Conservation (phyloP, 371 early-diverging fungal species). For the Mucor circinelloides region DNA sequence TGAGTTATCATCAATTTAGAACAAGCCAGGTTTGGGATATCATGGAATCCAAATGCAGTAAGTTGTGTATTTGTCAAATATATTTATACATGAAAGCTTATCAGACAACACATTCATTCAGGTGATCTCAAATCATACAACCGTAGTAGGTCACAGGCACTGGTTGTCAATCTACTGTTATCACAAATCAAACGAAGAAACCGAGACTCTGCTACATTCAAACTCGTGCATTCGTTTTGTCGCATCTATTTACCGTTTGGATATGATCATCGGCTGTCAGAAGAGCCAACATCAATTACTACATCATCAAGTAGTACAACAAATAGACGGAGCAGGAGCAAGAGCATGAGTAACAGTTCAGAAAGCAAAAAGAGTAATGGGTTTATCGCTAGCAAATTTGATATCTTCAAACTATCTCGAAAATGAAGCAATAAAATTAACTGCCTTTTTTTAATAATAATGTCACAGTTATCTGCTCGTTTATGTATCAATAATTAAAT, state of each 20-base stretch:
- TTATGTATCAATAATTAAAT: no score
- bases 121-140: constrained; percentile 3
- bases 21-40: constrained; percentile 23
- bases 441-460: no score
- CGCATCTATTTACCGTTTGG: constrained; percentile 18
- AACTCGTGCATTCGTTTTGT: constrained; percentile 24
- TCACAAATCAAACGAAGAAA: constrained; percentile 11
- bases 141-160: constrained; percentile 13
- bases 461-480: no score
- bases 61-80: background rate
- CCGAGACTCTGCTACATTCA: background rate
- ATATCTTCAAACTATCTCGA: background rate
- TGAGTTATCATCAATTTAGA: constrained; percentile 39
- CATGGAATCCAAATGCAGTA: constrained; percentile 31
- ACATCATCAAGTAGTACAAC: background rate
- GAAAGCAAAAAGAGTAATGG: background rate
- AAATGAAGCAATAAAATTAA: background rate
- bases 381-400: background rate
- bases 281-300: background rate
- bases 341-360: background rate
- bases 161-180: constrained; percentile 17
- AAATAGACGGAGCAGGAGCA: background rate
- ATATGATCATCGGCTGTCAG: background rate
- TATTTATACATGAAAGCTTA: background rate
- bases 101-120: background rate